These are phyloP conservation scores for Nepenthes alata DNA, from an alignment of 179 eudicot species.

Conservation along the genomic window DNA sequence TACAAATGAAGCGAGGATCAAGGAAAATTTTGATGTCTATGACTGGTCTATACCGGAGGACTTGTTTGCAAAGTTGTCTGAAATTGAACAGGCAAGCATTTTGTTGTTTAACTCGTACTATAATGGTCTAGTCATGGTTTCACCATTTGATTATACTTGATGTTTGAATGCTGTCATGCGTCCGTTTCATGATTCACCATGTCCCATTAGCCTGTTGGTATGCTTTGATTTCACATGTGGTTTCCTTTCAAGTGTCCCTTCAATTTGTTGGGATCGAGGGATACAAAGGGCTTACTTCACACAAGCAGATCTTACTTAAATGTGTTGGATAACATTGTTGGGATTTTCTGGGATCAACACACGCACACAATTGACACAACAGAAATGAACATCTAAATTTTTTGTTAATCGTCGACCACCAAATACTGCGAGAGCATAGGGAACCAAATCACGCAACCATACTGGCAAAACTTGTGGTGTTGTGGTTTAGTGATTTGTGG, in stretches of 20 bases:
- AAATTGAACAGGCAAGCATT: constrained; percentile 35
- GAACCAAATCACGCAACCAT: too few relatives aligned
- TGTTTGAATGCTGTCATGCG: not conserved
- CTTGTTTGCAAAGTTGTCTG: constrained; percentile 30
- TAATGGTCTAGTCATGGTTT: not conserved
- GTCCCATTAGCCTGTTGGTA: not conserved
- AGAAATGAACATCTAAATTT: too few relatives aligned
- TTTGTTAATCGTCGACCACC: too few relatives aligned
- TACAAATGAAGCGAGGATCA: constrained; percentile 38
- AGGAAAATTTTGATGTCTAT: constrained; percentile 36
- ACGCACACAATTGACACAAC: too few relatives aligned
- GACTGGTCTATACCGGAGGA: constrained; percentile 56
- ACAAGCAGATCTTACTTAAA: too few relatives aligned
- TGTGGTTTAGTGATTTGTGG: too few relatives aligned
- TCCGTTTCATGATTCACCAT: not conserved
- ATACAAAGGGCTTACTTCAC: too few relatives aligned
- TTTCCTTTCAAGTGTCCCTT: not conserved
- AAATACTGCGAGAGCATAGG: too few relatives aligned
- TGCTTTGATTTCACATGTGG: too few relatives aligned
- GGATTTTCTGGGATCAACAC: too few relatives aligned
- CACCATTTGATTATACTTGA: not conserved
- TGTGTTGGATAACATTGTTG: too few relatives aligned
- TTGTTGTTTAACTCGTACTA: not conserved
- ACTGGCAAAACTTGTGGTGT: too few relatives aligned
- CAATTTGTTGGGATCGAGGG: not conserved